These are phyloP conservation scores for Inga laurina DNA, from an alignment of 306 rosid genomes.

Conservation along the genomic window DNA sequence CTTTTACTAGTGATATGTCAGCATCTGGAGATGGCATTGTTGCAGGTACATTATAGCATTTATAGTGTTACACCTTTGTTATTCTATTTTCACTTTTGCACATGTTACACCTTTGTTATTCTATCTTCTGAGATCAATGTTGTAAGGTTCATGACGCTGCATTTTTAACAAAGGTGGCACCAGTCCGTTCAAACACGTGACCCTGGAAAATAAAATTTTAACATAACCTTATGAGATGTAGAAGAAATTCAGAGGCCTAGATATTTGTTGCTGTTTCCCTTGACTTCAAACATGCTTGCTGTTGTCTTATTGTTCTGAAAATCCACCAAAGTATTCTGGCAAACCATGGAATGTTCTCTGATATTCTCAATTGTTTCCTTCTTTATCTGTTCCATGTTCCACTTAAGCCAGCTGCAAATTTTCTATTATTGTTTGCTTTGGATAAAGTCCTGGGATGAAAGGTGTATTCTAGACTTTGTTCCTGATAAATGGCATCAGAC, in stretches of 20 bases:
- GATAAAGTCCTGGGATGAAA: neutral
- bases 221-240: slow-evolving; percentile 4
- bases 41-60: slow-evolving; percentile 65
- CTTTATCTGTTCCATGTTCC: neutral
- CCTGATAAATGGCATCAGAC: neutral
- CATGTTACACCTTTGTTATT: neutral
- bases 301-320: slow-evolving; percentile 26
- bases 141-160: neutral
- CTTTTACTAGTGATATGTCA: slow-evolving; percentile 82
- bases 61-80: neutral
- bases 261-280: neutral
- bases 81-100: neutral
- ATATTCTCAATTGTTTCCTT: neutral
- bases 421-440: neutral
- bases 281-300: neutral
- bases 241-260: slow-evolving; percentile 24
- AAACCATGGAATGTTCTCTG: neutral
- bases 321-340: neutral
- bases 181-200: slow-evolving; percentile 13
- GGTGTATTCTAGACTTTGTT: neutral
- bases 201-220: neutral
- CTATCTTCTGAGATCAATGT: neutral
- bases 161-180: neutral
- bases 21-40: slow-evolving; percentile 95
- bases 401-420: neutral